Evolutionary conservation across 1,284 basidiomycete species (phyloP), one percentile per base, ranked within the genome.

Genomic region (Pterulicium gracile): DNA sequence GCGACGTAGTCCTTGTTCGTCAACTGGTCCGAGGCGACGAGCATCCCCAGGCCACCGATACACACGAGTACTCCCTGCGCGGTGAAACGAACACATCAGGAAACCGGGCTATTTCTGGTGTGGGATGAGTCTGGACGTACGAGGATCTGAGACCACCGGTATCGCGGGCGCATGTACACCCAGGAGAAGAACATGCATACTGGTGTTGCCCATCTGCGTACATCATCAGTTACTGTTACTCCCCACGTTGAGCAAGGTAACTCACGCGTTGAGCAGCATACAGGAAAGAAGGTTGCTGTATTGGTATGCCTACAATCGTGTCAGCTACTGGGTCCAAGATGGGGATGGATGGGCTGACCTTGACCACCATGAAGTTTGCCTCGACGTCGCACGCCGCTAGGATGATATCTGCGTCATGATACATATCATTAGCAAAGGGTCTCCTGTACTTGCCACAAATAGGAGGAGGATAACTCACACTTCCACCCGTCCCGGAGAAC

Each of bases 271-370:
- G 45, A 92, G 78, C 13, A 92, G 72, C 84, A 89, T 88, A 62
- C 85, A 88, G 0, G 88, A 90, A 32, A 92, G 66, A 1, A 92
- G 65, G 50, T 87, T 86, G 34, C 89, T 92, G 66, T 88, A 91
- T 62, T 86, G 73, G 60, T 88, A 92, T 7, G 89, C 88, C 75
- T 80, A n/a, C n/a, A 44, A 13, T 36, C 15, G 15, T 47, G 7
- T 14, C 10, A 14, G 36, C 44, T 49, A 22, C 36, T 43, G 14
- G n/a, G 35, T 27, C 2, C 34, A 18, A 35, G n/a, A 15, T n/a
- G 3, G 40, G 15, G 43, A 24, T 34, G 3, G 41, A 14, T 44
- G 17, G 23, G 24, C 23, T 7, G 18, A 35, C 79, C 61, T 86
- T 87, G 48, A 92, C 78, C 36, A 86, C 88, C 45, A 88, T 61